Base-by-base conservation (phyloP, 441 rosid genomes). In the Oxalis stricta region DNA sequence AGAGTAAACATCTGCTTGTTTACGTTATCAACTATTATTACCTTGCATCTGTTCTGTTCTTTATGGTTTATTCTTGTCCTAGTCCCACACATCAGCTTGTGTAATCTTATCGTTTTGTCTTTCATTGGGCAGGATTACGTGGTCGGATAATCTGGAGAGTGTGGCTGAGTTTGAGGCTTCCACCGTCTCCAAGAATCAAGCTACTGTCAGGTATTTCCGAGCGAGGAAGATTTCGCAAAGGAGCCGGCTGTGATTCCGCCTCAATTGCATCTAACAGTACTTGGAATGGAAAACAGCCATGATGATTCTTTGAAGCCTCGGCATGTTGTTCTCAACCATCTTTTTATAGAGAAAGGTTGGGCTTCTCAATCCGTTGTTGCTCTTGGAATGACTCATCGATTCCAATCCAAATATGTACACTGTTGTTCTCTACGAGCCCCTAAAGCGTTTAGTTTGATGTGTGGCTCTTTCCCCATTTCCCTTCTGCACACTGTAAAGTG, bases 291-390 rank as follows among this genome's bases (percentile, higher is more conserved):
- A 10, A 61, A 58, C 28, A 37, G 66, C 37, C 77, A 58, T 19
- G 79, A 51, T 49, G 56, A 65, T 28, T 48, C 83, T 24, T 60
- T 75, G 15, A 76, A 68, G 71, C 94, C 94, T 12, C 84, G 68
- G 29, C 97, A 89, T 29, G 94, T 82, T 20, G 69, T 82, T 45
- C 95, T 88, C 18, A 82, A 88, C 66, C 97, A 88, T 49, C 71
- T 88, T 31, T 79, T 73, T 52, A 64, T 82, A 43, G 92, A 84
- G 67, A 72, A 74, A 63, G 94, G 80, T 46, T 71, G 88, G 80
- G 72, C 79, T 19, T 68, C 95, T 1, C 79, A 84, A 24, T 72
- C 95, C 1, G 61, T 79, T 21, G 79, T 89, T 48, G 77, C 95
- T 11, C 56, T 89, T 18, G 97, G 97, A 39, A 55, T 77, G 54